Evolutionary conservation across 1,139 yeast species (phyloP).

Genomic region (Lodderomyces elongisporus): DNA sequence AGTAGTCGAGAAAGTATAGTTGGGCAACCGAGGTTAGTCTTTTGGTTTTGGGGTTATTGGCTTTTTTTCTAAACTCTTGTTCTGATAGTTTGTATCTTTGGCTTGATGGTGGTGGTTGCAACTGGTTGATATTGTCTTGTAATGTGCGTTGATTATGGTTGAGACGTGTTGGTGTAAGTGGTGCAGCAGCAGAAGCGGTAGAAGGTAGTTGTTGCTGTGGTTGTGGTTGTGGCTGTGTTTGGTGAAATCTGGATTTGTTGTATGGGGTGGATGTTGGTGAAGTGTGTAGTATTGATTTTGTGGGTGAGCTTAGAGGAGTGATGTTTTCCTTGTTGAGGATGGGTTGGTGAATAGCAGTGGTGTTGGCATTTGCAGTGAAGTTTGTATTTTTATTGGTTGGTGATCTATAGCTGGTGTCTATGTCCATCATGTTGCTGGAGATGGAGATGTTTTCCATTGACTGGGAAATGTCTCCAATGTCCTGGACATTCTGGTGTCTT

Average conservation of each 20-base stretch:
- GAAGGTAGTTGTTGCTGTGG: too few species aligned
- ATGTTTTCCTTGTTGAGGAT: slow-evolving; percentile 42
- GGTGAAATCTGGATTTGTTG: slow-evolving; percentile 3
- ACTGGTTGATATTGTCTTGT: slow-evolving; percentile 29
- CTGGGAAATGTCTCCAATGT: slow-evolving; percentile 33
- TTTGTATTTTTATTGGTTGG: slow-evolving; percentile 7
- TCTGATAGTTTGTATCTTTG: slow-evolving; percentile 20
- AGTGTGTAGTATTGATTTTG: slow-evolving; percentile 33
- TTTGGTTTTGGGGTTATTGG: slow-evolving; percentile 72
- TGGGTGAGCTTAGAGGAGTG: slow-evolving; percentile 41
- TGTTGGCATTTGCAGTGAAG: background rate
- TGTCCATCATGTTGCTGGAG: slow-evolving; percentile 40
- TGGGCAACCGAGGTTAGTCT: slow-evolving; percentile 83
- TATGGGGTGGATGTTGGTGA: slow-evolving; percentile 22
- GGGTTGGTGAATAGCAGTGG: slow-evolving; percentile 5
- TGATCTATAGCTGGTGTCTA: slow-evolving; percentile 30
- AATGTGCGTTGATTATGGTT: slow-evolving; percentile 7
- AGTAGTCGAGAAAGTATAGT: slow-evolving; percentile 84
- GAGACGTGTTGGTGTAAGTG: slow-evolving; percentile 7
- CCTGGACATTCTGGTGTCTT: slow-evolving; percentile 16
- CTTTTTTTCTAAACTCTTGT: slow-evolving; percentile 52
- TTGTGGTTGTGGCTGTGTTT: too few species aligned
- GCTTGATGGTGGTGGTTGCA: slow-evolving; percentile 22
- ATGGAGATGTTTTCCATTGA: slow-evolving; percentile 45
- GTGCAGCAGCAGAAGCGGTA: too few species aligned